Evolutionary conservation across 106 monocot genomes (phyloP).

Genomic region (Iris macrosiphon): DNA sequence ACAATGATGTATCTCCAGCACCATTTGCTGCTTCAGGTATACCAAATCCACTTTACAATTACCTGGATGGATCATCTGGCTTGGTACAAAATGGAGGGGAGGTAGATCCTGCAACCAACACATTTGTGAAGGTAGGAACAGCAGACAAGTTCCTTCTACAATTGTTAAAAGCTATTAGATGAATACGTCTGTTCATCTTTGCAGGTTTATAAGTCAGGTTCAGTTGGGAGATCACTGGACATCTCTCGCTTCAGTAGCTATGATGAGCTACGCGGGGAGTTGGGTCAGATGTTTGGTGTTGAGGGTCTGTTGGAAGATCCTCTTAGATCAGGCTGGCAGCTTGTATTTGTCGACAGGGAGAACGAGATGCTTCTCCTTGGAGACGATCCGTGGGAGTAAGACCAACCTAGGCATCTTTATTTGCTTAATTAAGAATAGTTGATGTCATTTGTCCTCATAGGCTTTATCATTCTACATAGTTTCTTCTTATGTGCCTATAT

Average conservation of each 20-base stretch:
- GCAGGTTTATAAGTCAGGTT: conserved; percentile 79
- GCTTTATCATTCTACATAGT: too few species aligned
- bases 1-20: conserved; percentile 16
- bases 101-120: conserved; percentile 28
- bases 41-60: conserved; percentile 47
- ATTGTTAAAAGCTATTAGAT: not conserved
- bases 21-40: conserved; percentile 32
- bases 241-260: conserved; percentile 77
- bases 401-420: not conserved
- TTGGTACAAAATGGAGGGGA: conserved; percentile 45
- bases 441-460: not conserved
- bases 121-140: conserved; percentile 63
- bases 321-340: conserved; percentile 99
- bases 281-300: conserved; percentile 84
- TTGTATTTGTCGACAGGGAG: conserved; percentile 97
- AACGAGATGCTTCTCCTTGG: conserved; percentile 93
- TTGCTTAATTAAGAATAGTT: not conserved
- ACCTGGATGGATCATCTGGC: conserved; percentile 41
- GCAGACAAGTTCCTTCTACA: not conserved
- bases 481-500: too few species aligned
- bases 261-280: conserved; percentile 57
- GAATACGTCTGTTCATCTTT: not conserved
- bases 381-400: conserved; percentile 97
- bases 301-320: conserved; percentile 81
- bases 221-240: conserved; percentile 81